Evolutionary conservation across 2,329 filamentous ascomycete species (phyloP).

Genomic region (Cercospora sp.): DNA sequence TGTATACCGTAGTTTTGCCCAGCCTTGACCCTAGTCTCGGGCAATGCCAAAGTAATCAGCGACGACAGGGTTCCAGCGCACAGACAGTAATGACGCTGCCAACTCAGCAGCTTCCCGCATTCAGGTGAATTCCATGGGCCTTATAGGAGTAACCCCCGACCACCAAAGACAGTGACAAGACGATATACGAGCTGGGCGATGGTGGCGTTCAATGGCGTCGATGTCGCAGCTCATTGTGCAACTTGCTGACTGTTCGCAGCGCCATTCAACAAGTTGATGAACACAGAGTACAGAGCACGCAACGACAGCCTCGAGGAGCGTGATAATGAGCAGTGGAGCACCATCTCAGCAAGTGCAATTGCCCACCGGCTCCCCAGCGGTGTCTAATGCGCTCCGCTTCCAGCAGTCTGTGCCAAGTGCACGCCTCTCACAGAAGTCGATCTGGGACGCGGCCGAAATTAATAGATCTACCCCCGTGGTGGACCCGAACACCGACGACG

Average conservation of each 20-base stretch:
- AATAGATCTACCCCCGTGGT: slow-evolving; percentile 10
- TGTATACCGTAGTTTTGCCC: slow-evolving; percentile 1
- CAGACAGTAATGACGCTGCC: not conserved
- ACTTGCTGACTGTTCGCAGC: not conserved
- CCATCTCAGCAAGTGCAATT: not conserved
- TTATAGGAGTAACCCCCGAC: slow-evolving; percentile 9
- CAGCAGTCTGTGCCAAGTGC: not conserved
- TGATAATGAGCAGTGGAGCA: not conserved
- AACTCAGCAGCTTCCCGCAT: not conserved
- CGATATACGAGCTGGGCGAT: slow-evolving; percentile 14
- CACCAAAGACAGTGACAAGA: not conserved
- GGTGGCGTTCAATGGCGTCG: slow-evolving; percentile 3
- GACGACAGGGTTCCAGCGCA: slow-evolving; percentile 3
- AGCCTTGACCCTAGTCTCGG: slow-evolving; percentile 4
- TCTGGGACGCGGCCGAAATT: slow-evolving; percentile 13
- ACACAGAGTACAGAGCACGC: not conserved
- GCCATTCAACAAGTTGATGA: not conserved
- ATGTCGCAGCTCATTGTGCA: not conserved
- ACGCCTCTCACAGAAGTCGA: not conserved
- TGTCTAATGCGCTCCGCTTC: slow-evolving; percentile 2
- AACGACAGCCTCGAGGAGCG: not conserved
- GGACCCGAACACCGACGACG: slow-evolving; percentile 12
- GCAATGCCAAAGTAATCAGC: not conserved
- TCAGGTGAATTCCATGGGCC: not conserved
- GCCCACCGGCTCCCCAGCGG: not conserved